Evolutionary conservation across 2,329 filamentous ascomycete species (phyloP).

Genomic region (Penicillium glabrum): DNA sequence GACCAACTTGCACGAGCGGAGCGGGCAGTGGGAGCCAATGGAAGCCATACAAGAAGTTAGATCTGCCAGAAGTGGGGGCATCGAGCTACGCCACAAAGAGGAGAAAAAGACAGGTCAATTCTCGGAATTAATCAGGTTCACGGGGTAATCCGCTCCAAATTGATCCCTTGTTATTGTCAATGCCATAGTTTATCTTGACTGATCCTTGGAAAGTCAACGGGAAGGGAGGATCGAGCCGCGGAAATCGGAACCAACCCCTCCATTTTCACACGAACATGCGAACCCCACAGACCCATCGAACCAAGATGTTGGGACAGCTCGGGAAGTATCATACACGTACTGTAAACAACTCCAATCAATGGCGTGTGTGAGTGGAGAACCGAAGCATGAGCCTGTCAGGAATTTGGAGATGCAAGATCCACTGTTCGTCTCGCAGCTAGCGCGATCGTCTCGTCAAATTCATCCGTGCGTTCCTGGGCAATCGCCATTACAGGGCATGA

Average conservation of each 20-base stretch:
- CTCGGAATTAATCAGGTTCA: background rate
- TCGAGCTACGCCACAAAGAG: background rate
- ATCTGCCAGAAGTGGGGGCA: slow-evolving; percentile 1
- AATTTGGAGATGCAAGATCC: background rate
- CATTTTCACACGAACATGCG: background rate
- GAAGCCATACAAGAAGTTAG: background rate
- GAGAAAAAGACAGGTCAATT: background rate
- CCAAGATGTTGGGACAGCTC: background rate
- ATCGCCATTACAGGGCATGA: background rate
- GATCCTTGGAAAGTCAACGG: background rate
- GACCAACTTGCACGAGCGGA: slow-evolving; percentile 2
- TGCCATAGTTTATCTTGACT: background rate
- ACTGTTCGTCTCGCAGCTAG: background rate
- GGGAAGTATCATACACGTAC: background rate
- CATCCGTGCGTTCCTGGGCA: background rate
- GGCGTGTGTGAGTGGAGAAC: background rate
- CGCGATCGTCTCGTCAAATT: background rate
- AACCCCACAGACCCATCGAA: background rate
- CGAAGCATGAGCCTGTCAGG: background rate
- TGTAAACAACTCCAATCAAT: background rate
- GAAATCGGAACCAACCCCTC: background rate
- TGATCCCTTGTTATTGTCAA: background rate
- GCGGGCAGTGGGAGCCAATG: background rate
- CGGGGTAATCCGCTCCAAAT: background rate
- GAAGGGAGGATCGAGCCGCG: background rate